A percentile compares a stretch with the other conserved stretches of the same genome.
Evolutionary conservation across 306 rosid species (phyloP).

Genomic region (Fragaria vesca): DNA sequence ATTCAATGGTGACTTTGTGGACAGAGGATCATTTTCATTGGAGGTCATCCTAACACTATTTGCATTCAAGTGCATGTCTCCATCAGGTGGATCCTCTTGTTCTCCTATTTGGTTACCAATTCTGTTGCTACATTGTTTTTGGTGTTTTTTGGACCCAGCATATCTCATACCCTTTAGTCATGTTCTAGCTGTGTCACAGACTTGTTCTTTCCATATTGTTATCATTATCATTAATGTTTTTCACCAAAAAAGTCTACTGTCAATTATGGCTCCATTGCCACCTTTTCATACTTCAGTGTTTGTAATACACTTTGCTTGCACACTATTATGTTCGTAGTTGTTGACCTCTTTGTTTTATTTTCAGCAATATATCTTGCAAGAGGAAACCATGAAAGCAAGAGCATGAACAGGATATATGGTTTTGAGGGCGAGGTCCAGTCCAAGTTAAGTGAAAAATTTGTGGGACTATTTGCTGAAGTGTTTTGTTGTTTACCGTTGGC

Average conservation of each 20-base stretch:
- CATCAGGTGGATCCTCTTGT: conserved; percentile 64
- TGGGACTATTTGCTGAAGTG: conserved; percentile 95
- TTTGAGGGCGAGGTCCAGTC: conserved; percentile 98
- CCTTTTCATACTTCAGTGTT: not conserved
- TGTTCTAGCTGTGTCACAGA: not conserved
- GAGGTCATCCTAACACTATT: conserved; percentile 96
- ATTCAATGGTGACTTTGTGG: conserved; percentile 98
- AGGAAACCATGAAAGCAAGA: conserved; percentile 98
- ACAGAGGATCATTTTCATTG: conserved; percentile 95
- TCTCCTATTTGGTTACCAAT: conserved; percentile 3
- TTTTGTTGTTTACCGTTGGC: conserved; percentile 94
- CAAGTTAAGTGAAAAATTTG: conserved; percentile 80
- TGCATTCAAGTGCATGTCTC: conserved; percentile 98
- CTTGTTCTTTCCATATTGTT: not conserved
- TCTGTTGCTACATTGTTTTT: not conserved
- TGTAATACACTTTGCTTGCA: not conserved
- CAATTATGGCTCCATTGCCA: conserved; percentile 3
- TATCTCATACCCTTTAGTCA: not conserved
- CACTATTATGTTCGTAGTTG: not conserved
- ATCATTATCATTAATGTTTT: not conserved
- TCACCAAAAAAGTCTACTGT: not conserved
- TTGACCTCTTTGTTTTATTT: conserved; percentile 26
- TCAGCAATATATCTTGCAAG: conserved; percentile 93
- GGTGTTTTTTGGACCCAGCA: not conserved
- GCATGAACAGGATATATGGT: conserved; percentile 99